Evolutionary conservation across 2,329 filamentous ascomycete genomes (phyloP).

Genomic region (Colletotrichum cereale): DNA sequence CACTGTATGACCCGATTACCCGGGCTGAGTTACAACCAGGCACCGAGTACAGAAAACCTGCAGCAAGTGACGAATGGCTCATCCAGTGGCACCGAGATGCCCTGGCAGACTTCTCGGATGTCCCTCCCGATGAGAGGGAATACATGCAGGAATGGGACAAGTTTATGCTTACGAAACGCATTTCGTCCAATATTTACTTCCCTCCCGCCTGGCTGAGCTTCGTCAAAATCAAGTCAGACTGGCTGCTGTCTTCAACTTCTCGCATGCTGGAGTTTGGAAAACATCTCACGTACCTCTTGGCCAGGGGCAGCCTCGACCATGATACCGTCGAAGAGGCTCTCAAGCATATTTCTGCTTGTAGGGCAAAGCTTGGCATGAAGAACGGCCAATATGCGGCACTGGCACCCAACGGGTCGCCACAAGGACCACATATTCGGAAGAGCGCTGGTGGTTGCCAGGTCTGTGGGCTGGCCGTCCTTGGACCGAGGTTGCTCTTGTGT

Average conservation of each 20-base stretch:
- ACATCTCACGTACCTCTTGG: constrained; percentile 64
- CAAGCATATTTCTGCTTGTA: constrained; percentile 57
- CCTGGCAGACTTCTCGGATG: constrained; percentile 68
- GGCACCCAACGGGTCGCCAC: constrained; percentile 47
- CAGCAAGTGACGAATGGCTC: constrained; percentile 65
- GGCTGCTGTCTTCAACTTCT: constrained; percentile 62
- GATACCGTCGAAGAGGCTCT: constrained; percentile 58
- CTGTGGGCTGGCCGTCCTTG: constrained; percentile 62
- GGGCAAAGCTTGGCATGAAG: constrained; percentile 45
- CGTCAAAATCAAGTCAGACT: constrained; percentile 61
- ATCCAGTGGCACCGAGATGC: constrained; percentile 70
- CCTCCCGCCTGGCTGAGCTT: constrained; percentile 66
- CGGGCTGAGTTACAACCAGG: constrained; percentile 65
- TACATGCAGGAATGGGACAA: constrained; percentile 71
- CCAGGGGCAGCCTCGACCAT: constrained; percentile 61
- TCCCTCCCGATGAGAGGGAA: constrained; percentile 66
- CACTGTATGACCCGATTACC: constrained; percentile 69
- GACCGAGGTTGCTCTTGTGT: constrained; percentile 62
- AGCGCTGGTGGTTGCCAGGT: constrained; percentile 60
- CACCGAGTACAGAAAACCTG: constrained; percentile 57
- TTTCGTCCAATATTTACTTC: constrained; percentile 66
- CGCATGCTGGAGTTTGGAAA: constrained; percentile 68
- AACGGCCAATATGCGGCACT: constrained; percentile 8
- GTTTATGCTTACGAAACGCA: constrained; percentile 63
- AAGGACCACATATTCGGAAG: constrained; percentile 54